phyloP scores from a whole-genome alignment of 768 basidiomycete genomes.

The Xerocomus potaroensis region DNA sequence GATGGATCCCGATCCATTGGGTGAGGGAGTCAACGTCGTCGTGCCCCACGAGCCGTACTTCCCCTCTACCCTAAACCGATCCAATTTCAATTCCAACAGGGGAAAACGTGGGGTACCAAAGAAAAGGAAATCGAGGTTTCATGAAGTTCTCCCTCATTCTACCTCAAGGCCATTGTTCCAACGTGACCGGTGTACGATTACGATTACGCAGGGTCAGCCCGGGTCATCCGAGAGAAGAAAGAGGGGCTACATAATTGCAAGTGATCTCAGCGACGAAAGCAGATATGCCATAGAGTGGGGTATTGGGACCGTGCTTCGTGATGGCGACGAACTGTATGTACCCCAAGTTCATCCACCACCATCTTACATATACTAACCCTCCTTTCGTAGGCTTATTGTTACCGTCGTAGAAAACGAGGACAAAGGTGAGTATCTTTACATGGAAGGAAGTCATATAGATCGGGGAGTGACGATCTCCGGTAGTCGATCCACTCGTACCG shows the following conservation, averaged over 20 bases:
- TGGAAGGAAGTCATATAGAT: not conserved
- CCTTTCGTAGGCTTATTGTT: slow-evolving; percentile 59
- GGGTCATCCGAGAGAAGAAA: slow-evolving; percentile 52
- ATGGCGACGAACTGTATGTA: slow-evolving; percentile 83
- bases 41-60: slow-evolving; percentile 83
- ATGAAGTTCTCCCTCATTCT: slow-evolving; percentile 59
- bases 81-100: slow-evolving; percentile 35
- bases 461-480: slow-evolving; percentile 5
- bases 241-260: slow-evolving; percentile 80
- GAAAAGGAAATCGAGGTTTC: slow-evolving; percentile 57
- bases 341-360: not conserved
- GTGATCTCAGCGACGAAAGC: slow-evolving; percentile 92
- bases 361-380: not conserved
- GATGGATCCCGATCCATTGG: slow-evolving; percentile 74
- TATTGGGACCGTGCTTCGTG: slow-evolving; percentile 90
- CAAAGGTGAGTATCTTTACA: slow-evolving; percentile 54
- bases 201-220: slow-evolving; percentile 82
- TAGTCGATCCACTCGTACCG: slow-evolving; percentile 66
- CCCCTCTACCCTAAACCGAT: slow-evolving; percentile 62
- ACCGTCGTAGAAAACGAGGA: slow-evolving; percentile 90
- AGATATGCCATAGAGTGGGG: slow-evolving; percentile 97
- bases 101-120: slow-evolving; percentile 38
- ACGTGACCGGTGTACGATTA: slow-evolving; percentile 89
- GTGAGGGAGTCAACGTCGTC: slow-evolving; percentile 89
- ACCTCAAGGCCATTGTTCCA: slow-evolving; percentile 83